Percentiles rank a stretch among this genome's conserved stretches.
Conservation (phyloP, 2,329 filamentous ascomycete genomes). For the Microcyclospora tardicrescens region DNA sequence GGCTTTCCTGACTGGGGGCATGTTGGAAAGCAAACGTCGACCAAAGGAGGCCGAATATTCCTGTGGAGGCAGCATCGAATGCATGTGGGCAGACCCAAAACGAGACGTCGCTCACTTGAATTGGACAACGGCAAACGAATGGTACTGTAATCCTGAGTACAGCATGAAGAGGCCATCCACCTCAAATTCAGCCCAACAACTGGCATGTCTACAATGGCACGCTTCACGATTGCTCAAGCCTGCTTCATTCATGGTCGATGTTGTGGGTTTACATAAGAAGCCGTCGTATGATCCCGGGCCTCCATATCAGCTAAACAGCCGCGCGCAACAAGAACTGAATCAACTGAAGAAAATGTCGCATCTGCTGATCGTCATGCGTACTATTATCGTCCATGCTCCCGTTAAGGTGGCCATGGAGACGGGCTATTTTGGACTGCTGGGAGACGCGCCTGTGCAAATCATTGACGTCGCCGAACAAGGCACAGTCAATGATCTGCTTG, state of each 20-base stretch:
- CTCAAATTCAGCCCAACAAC: not conserved
- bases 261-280: not conserved
- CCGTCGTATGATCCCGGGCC: not conserved
- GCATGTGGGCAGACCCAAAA: too few relatives aligned
- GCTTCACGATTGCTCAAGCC: not conserved
- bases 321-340: not conserved
- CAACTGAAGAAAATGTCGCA: slow-evolving; percentile 2
- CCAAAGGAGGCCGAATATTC: too few relatives aligned
- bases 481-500: not conserved
- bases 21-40: too few relatives aligned
- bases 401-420: slow-evolving; percentile 1
- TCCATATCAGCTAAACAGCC: not conserved
- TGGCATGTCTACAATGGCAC: not conserved
- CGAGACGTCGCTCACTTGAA: too few relatives aligned
- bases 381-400: slow-evolving; percentile 5
- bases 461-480: slow-evolving; percentile 3
- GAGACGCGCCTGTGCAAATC: slow-evolving; percentile 6
- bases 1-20: slow-evolving; percentile 1
- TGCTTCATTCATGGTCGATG: slow-evolving; percentile 2
- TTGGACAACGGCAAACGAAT: too few relatives aligned
- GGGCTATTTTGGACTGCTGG: slow-evolving; percentile 6
- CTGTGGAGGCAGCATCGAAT: too few relatives aligned
- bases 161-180: too few relatives aligned
- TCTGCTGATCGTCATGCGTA: slow-evolving; percentile 5
- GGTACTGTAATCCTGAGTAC: too few relatives aligned